These are phyloP conservation scores for Colletotrichum sp. DNA, from an alignment of 2,329 filamentous ascomycete species.

Conservation along the genomic window DNA sequence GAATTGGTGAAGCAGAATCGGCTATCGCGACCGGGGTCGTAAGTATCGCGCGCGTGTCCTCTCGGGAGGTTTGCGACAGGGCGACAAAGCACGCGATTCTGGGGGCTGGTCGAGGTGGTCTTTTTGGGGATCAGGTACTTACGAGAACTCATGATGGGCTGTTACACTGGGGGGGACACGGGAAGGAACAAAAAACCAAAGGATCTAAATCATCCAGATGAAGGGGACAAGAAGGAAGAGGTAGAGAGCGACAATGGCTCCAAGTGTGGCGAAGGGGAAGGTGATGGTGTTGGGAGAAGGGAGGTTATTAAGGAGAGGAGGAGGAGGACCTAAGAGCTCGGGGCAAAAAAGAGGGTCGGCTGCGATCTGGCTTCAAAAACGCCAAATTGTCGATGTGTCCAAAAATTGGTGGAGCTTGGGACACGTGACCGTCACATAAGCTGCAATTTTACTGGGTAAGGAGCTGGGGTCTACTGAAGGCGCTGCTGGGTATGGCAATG, in stretches of 20 bases:
- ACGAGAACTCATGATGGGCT: conserved; percentile 58
- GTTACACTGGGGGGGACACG: conserved; percentile 37
- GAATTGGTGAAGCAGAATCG: background rate
- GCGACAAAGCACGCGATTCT: conserved; percentile 8
- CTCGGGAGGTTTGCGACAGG: conserved; percentile 8
- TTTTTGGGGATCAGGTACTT: conserved; percentile 36
- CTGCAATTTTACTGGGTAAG: background rate
- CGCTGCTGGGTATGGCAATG: background rate
- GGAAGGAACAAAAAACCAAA: conserved; percentile 29
- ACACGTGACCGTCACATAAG: conserved; percentile 33
- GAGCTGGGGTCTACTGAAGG: background rate
- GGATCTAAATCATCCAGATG: conserved; percentile 39
- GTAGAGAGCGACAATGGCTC: conserved; percentile 25
- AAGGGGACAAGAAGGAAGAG: conserved; percentile 34
- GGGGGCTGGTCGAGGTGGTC: background rate
- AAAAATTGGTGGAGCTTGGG: conserved; percentile 36
- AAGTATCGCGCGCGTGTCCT: conserved; percentile 5
- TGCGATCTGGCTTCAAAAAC: conserved; percentile 49
- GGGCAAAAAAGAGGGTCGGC: conserved; percentile 23
- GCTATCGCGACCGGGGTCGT: background rate
- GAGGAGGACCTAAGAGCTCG: conserved; percentile 25
- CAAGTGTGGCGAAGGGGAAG: conserved; percentile 35
- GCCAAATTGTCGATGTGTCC: conserved; percentile 50
- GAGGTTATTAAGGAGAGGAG: conserved; percentile 38
- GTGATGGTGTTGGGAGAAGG: conserved; percentile 33